Evolutionary conservation across 2,329 filamentous ascomycete species (phyloP), one percentile per base, ranked within the genome.

Genomic region (Colletotrichum cuscutae): DNA sequence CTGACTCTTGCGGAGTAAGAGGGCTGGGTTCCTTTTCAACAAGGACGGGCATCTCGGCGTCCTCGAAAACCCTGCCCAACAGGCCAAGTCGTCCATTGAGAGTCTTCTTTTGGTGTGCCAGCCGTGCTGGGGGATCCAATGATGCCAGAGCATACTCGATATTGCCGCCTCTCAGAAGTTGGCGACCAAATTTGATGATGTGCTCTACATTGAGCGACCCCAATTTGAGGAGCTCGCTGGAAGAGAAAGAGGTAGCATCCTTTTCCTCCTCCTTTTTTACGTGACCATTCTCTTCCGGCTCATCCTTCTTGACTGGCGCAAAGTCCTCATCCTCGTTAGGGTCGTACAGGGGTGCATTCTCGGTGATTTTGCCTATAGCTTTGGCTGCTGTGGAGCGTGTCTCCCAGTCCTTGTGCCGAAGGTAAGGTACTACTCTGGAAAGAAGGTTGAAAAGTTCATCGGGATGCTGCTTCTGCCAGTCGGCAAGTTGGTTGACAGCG

Each of bases 371-470:
- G 71, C 96, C 96, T 71, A 99, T 92, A 24, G 97, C 97, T 83
- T 96, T 97, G 77, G 96, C 95, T 59, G 97, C 94, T 66, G 97
- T 97, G 74, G 93, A 95, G 77, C 97, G 89, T 30, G 97, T 99
- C 80, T 99, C 97, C 97, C 97, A 99, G 80, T 95, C 96, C 81
- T 96, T 98, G 77, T 97, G 96, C 71, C 94, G 91, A 35, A 99
- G 88, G 82, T 98, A 99, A 1, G 97, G 96, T n/a, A 99, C 92
- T 37, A 99, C 95, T 73, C 96, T 90, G 35, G 95, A 96, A 13
- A 99, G 89, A 7, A 99, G 89, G 80, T 98, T 98, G 84, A 98
- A 98, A 1, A 99, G 87, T 82, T 99, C 97, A 84, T 99, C 96
- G 0, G 97, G 97, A 79, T 98, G 97, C 82, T 97, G 94, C 81